Percentiles rank a stretch among this genome's conserved stretches.
Conservation (phyloP, 495 filamentous ascomycete species). For the Rusavskia elegans region DNA sequence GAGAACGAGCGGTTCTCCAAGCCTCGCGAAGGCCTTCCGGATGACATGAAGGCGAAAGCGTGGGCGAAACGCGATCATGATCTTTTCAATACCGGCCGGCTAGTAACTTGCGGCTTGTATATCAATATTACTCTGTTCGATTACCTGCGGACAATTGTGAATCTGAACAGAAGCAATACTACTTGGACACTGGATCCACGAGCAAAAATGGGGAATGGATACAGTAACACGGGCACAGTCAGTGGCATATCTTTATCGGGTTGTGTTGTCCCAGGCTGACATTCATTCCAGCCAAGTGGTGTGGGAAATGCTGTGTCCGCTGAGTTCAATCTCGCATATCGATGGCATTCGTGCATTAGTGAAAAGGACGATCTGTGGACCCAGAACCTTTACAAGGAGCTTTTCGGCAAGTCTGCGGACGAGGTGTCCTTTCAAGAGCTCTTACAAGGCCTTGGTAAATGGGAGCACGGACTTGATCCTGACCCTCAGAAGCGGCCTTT, state of each 20-base stretch:
- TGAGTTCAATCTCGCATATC: slow-evolving; percentile 60
- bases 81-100: slow-evolving; percentile 65
- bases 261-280: too few relatives aligned
- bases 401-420: slow-evolving; percentile 34
- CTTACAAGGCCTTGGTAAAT: slow-evolving; percentile 33
- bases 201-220: slow-evolving; percentile 29
- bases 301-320: slow-evolving; percentile 54
- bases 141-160: slow-evolving; percentile 74
- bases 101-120: slow-evolving; percentile 69
- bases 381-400: slow-evolving; percentile 34
- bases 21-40: slow-evolving; percentile 29
- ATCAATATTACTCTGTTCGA: slow-evolving; percentile 74
- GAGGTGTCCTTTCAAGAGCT: slow-evolving; percentile 36
- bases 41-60: slow-evolving; percentile 37
- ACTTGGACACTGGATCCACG: slow-evolving; percentile 64
- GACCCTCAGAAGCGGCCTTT: slow-evolving; percentile 43
- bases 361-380: slow-evolving; percentile 52
- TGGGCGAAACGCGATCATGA: slow-evolving; percentile 67
- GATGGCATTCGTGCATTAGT: slow-evolving; percentile 53
- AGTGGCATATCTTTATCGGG: neutral
- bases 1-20: slow-evolving; percentile 55
- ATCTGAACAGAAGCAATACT: slow-evolving; percentile 58
- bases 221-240: neutral
- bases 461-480: slow-evolving; percentile 30
- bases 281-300: slow-evolving; percentile 36